These are phyloP conservation scores for Pyrenula aspistea DNA, from an alignment of 495 filamentous ascomycete genomes.

Conservation along the genomic window DNA sequence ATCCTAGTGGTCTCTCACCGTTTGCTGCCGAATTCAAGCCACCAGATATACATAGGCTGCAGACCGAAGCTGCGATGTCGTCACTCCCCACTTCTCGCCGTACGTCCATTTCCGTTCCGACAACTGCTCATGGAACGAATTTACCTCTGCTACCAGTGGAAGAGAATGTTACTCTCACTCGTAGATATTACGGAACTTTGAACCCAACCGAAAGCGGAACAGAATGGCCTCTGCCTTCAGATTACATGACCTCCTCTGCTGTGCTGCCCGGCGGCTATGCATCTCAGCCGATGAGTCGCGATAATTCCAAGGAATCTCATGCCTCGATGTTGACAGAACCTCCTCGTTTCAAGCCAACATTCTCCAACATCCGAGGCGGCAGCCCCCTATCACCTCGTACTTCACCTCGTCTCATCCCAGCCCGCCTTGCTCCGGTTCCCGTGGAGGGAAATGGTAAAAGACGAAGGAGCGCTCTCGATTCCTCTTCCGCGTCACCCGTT, in stretches of 20 bases:
- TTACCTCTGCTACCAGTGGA: not conserved
- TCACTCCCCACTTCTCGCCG: not conserved
- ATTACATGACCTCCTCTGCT: not conserved
- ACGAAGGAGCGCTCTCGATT: not conserved
- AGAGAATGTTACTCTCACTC: not conserved
- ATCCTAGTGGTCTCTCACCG: not conserved
- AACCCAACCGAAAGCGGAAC: not conserved
- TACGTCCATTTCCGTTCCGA: not conserved
- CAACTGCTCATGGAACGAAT: not conserved
- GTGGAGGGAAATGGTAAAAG: not conserved
- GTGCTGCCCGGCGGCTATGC: not conserved
- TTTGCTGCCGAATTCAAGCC: not conserved
- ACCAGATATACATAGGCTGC: not conserved
- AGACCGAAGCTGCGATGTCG: not conserved
- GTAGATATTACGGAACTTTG: not conserved
- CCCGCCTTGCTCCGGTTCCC: not conserved
- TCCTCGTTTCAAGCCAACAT: not conserved
- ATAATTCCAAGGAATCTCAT: not conserved
- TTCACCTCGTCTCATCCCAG: not conserved
- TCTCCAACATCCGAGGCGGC: not conserved
- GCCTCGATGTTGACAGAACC: not conserved
- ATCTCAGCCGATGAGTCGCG: not conserved
- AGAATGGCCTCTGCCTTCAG: not conserved
- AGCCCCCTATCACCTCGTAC: not conserved
- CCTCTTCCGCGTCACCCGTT: not conserved